phyloP scores from a whole-genome alignment of 208 protist genomes.

The Leishmania amazonensis region DNA sequence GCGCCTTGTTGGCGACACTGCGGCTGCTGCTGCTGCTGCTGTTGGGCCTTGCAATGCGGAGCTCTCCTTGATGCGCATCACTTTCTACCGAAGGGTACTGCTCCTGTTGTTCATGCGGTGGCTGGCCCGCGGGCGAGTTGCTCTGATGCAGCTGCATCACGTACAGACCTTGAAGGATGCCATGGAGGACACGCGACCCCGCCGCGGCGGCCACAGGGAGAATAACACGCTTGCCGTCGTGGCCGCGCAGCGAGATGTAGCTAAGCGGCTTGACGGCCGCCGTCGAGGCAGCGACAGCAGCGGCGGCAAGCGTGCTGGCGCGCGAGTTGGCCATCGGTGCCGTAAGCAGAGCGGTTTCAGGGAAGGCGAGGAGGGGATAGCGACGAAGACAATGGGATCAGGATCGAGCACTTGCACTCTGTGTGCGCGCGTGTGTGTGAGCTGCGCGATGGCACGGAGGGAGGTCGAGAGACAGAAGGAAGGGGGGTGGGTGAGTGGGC shows the following conservation, averaged over 20 bases:
- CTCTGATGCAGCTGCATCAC: conserved; percentile 31
- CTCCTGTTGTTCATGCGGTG: background rate
- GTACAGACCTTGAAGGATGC: conserved; percentile 55
- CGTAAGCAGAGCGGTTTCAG: background rate
- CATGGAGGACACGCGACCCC: conserved; percentile 52
- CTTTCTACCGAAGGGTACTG: background rate
- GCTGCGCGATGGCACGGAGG: background rate
- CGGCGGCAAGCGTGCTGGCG: background rate
- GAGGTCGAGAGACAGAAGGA: background rate
- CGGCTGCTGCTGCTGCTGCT: background rate
- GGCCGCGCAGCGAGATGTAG: conserved; percentile 50
- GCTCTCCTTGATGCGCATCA: background rate
- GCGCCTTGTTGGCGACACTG: background rate
- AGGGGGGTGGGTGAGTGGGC: background rate
- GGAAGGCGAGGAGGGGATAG: background rate
- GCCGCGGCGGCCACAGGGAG: conserved; percentile 57
- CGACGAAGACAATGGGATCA: background rate
- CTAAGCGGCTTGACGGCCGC: conserved; percentile 21
- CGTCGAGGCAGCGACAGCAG: background rate
- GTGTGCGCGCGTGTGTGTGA: background rate
- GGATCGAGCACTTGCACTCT: background rate
- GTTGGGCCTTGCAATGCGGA: background rate
- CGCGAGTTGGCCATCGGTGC: conserved; percentile 3
- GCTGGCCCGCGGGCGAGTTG: background rate
- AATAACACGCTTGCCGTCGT: conserved; percentile 55